Conservation (phyloP, 768 basidiomycete genomes). For the Podaxis sp. region DNA sequence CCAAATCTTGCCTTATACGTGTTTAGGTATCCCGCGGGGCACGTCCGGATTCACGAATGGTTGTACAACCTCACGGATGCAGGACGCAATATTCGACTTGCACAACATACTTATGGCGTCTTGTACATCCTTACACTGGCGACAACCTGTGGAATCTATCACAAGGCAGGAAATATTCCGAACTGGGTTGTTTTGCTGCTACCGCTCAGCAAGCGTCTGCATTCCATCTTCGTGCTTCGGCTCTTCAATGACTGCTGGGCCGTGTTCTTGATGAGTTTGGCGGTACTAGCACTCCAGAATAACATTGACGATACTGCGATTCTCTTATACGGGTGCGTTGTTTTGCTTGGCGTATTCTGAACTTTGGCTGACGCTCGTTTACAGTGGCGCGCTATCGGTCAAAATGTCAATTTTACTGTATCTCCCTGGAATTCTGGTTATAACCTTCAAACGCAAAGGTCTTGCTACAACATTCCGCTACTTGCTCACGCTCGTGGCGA, state of each 20-base stretch:
- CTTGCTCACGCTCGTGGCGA: slow-evolving; percentile 42
- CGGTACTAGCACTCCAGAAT: slow-evolving; percentile 64
- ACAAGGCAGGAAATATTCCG: slow-evolving; percentile 54
- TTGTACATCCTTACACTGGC: slow-evolving; percentile 71
- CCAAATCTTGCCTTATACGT: background rate
- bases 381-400: slow-evolving; percentile 79
- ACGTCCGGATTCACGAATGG: slow-evolving; percentile 77
- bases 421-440: slow-evolving; percentile 82
- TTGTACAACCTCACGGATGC: slow-evolving; percentile 64
- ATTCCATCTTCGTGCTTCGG: slow-evolving; percentile 89
- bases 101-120: slow-evolving; percentile 76
- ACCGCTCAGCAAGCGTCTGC: slow-evolving; percentile 87
- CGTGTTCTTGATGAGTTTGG: slow-evolving; percentile 59
- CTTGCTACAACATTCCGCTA: slow-evolving; percentile 51
- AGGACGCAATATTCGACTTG: slow-evolving; percentile 58
- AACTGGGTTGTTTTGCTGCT: slow-evolving; percentile 76
- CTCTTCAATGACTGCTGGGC: slow-evolving; percentile 97
- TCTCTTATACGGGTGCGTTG: slow-evolving; percentile 69
- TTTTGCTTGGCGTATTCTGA: background rate
- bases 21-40: slow-evolving; percentile 90
- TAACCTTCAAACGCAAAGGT: slow-evolving; percentile 76
- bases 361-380: slow-evolving; percentile 10
- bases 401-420: slow-evolving; percentile 96
- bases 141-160: slow-evolving; percentile 70
- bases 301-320: slow-evolving; percentile 62